Conservation (phyloP, 2,329 filamentous ascomycete species). For the Clonostachys rosea region DNA sequence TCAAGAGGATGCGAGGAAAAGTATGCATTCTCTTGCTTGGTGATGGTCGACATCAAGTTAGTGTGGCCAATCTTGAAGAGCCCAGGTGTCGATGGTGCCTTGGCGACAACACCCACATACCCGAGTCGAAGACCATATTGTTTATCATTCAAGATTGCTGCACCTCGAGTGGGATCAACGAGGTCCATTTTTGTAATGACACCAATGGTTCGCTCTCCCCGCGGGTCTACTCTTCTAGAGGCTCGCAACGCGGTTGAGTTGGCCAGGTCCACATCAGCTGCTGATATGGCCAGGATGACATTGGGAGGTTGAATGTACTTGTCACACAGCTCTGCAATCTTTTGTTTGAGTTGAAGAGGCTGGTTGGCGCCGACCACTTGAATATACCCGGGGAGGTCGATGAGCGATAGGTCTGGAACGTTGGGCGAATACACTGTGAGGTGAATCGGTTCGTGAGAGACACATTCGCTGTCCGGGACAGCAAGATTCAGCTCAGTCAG, state of each 20-base stretch:
- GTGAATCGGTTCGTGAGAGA: constrained; percentile 95
- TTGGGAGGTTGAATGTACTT: constrained; percentile 98
- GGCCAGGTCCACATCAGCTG: constrained; percentile 92
- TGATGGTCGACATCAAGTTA: constrained; percentile 76
- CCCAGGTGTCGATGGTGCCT: constrained; percentile 63
- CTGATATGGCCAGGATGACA: constrained; percentile 94
- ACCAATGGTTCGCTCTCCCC: constrained; percentile 93
- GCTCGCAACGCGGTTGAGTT: constrained; percentile 92
- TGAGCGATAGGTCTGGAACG: constrained; percentile 91
- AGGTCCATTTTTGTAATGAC: constrained; percentile 99
- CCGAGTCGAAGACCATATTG: constrained; percentile 94
- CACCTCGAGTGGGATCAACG: constrained; percentile 77
- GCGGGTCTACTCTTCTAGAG: constrained; percentile 85
- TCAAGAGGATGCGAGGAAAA: constrained; percentile 80
- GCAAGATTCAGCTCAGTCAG: constrained; percentile 92
- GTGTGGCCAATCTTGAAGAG: constrained; percentile 80
- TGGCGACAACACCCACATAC: constrained; percentile 92
- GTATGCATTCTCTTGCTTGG: constrained; percentile 82
- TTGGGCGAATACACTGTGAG: constrained; percentile 93
- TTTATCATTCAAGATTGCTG: constrained; percentile 74
- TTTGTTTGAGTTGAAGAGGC: constrained; percentile 86
- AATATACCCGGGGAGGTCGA: constrained; percentile 95
- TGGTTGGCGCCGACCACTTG: constrained; percentile 92
- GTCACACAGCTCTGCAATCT: constrained; percentile 93
- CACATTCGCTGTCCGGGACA: constrained; percentile 85